Conservation (phyloP, 2,329 filamentous ascomycete genomes). For the Juglanconis sp. region DNA sequence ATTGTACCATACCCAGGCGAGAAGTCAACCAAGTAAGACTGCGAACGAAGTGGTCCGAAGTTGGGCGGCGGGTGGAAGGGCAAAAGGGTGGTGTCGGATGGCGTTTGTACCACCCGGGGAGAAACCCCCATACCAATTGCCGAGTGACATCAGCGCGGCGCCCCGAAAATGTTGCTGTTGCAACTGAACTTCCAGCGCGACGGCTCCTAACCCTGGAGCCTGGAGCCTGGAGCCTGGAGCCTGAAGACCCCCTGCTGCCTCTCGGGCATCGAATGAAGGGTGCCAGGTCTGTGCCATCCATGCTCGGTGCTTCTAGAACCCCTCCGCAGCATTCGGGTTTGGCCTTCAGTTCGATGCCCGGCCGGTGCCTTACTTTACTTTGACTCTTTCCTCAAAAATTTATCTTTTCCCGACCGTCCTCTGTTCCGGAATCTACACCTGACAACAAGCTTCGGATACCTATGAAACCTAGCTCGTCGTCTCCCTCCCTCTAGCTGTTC, state of each 20-base stretch:
- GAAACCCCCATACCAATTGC: too few relatives aligned
- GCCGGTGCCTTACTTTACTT: neutral
- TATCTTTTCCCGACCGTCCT: neutral
- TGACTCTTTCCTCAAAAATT: neutral
- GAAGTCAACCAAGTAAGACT: neutral
- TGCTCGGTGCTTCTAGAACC: slow-evolving; percentile 1
- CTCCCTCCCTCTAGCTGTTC: neutral
- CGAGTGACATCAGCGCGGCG: neutral
- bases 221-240: too few relatives aligned
- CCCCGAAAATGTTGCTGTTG: too few relatives aligned
- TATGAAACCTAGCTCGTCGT: neutral
- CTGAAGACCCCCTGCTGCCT: neutral
- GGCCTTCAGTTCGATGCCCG: neutral
- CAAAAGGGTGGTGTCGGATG: neutral
- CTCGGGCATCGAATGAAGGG: neutral
- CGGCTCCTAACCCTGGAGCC: neutral
- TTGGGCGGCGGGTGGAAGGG: neutral
- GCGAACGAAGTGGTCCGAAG: neutral
- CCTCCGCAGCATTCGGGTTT: neutral
- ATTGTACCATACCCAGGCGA: neutral
- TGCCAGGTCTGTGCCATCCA: neutral
- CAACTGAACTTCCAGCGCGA: neutral
- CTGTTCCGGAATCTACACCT: neutral
- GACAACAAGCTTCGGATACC: neutral
- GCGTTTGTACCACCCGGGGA: too few relatives aligned